phyloP scores from a whole-genome alignment of 768 basidiomycete species.

The Candolleomyces aberdarensis region DNA sequence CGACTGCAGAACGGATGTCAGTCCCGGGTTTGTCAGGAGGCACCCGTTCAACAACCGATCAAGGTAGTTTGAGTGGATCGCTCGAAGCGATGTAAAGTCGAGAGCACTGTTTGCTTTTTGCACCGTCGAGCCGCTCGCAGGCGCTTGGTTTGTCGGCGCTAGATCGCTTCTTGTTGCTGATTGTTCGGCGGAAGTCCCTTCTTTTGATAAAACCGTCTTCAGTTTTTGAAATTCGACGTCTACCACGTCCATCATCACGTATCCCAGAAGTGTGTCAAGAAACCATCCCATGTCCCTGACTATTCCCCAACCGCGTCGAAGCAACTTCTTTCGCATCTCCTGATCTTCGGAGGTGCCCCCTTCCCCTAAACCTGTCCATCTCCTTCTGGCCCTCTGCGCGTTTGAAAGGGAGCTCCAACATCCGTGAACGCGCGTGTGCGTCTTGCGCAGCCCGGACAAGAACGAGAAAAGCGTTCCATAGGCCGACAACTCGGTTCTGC shows the following conservation, averaged over 20 bases:
- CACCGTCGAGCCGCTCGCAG: constrained; percentile 23
- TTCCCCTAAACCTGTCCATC: constrained; percentile 86
- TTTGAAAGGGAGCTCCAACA: constrained; percentile 88
- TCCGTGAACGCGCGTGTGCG: constrained; percentile 72
- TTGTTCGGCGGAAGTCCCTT: constrained; percentile 15
- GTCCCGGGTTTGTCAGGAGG: constrained; percentile 61
- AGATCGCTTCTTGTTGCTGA: constrained; percentile 6
- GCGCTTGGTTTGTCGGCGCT: constrained; percentile 1
- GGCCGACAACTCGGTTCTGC: constrained; percentile 65
- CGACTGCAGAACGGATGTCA: constrained; percentile 61
- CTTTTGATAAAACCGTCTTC: constrained; percentile 51
- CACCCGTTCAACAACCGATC: constrained; percentile 78
- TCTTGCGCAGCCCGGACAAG: constrained; percentile 79
- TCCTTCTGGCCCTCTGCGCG: constrained; percentile 75
- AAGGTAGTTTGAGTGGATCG: constrained; percentile 78
- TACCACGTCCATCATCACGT: constrained; percentile 88
- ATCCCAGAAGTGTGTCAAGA: constrained; percentile 75
- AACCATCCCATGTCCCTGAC: constrained; percentile 92
- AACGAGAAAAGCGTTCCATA: constrained; percentile 82
- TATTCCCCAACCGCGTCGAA: constrained; percentile 83
- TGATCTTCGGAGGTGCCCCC: constrained; percentile 77
- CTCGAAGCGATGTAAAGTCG: constrained; percentile 85
- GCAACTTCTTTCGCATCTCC: constrained; percentile 56
- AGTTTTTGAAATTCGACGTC: constrained; percentile 78
- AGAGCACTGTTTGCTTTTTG: constrained; percentile 33